Base-by-base conservation (phyloP, 768 basidiomycete species). In the Termitomyces sp. region DNA sequence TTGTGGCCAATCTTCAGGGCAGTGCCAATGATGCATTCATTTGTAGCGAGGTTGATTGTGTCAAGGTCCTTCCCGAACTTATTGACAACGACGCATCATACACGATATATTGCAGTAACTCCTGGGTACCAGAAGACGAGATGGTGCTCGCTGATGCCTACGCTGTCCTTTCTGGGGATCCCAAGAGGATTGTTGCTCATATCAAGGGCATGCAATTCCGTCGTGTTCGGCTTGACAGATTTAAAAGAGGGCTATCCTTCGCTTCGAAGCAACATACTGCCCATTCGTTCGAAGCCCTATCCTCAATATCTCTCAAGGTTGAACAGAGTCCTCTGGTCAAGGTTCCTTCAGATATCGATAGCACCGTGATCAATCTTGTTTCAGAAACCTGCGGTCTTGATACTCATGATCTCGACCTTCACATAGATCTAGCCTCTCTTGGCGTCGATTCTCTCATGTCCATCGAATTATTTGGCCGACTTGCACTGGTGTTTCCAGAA, bases 401-500 rank as follows among this genome's bases (percentile, higher is more conserved):
- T n/a, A 53, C 69, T 0, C 65, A 74, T 12, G 53, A 65, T 1
- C 55, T 76, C 24, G 72, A 75, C 42, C 40, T 76, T 37, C 69
- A 77, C 30, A 67, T 68, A 0, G 79, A 84, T 48, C 69, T 90
- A 18, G 75, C 74, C 12, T 69, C 76, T 4, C 76, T 89, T 9
- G 87, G 88, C 1, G 72, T 88, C 49, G 85, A 88, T 63, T 88
- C 87, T 1, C 68, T 89, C 58, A 82, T 81, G 69, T 79, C 82
- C 22, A 84, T 87, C 55, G 87, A 89, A 66, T 70, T 85, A 8
- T 67, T 71, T 18, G 67, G 69, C 7, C 72, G 70, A 33, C 67
- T 84, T 16, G 70, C 70, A n/a, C 59, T 49, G 6, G 55, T 65
- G 0, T 80, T 78, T 62, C 75, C 75, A 2, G 62, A 59, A 4